Conservation (phyloP, 164 flowering plant genomes). For the Paratinospora sagittata region DNA sequence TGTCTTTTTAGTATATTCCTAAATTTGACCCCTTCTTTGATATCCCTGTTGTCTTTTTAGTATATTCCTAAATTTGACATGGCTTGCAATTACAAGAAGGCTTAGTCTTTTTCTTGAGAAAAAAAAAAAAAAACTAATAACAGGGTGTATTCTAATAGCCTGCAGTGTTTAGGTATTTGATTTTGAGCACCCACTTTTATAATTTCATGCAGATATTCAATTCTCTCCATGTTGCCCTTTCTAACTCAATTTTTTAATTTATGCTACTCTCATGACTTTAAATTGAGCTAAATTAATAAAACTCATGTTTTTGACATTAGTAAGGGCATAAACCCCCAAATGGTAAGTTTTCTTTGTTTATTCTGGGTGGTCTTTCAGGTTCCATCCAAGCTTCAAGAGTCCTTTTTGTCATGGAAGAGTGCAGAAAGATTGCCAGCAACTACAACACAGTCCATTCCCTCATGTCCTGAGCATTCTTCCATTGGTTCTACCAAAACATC, state of each 20-base stretch:
- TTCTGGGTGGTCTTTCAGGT: slow-evolving; percentile 38
- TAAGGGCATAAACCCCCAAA: neutral
- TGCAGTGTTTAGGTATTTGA: neutral
- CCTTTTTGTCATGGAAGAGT: slow-evolving; percentile 44
- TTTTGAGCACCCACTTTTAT: neutral
- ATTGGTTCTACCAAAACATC: neutral
- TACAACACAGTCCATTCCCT: slow-evolving; percentile 1
- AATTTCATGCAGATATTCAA: neutral
- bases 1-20: neutral
- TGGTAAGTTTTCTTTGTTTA: neutral
- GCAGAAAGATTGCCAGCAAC: slow-evolving; percentile 14
- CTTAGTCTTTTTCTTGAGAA: too few relatives aligned
- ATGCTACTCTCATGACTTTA: neutral
- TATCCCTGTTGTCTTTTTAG: neutral
- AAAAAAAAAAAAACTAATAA: too few relatives aligned
- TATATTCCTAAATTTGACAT: neutral
- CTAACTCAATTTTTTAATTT: too few relatives aligned
- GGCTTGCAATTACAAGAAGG: too few relatives aligned
- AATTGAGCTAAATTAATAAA: neutral
- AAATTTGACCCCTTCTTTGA: neutral
- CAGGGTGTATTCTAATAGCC: too few relatives aligned
- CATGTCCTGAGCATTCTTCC: slow-evolving; percentile 12
- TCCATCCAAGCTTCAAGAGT: slow-evolving; percentile 39
- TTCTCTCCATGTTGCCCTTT: neutral
- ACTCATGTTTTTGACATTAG: neutral